Base-by-base conservation (phyloP, 2,329 filamentous ascomycete species). In the Biscogniauxia mediterranea region DNA sequence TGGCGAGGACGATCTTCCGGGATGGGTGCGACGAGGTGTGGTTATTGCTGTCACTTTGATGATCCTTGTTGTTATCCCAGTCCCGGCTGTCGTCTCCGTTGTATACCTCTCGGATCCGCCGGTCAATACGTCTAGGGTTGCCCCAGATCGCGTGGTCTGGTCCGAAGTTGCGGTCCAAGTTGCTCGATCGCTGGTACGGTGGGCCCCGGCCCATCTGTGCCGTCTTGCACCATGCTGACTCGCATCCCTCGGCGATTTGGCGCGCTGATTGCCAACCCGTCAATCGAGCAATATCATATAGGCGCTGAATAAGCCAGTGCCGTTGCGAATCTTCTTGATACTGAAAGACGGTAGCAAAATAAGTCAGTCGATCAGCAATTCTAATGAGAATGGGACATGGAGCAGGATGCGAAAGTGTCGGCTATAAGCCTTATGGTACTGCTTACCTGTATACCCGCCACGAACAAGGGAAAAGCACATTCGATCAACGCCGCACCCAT, bases 231-330 rank as follows among this genome's bases (percentile, higher is more conserved):
- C 95, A 99, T 0, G 87, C 84, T 2, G 87, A 89, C 75, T 98
- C 93, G 74, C 92, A 96, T 1, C 92, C 93, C 55, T 85, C 82
- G 0, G 92, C 92, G 64, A 97, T 94, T 50, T 93, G 86, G 38
- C 86, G 84, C 1, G 92, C 90, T 1, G 90, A 92, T 69, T 92
- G 89, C 90, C 92, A 97, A 0, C 95, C 95, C 0, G 92, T 97
- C 7, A 95, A 81, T 1, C 88, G 85, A 2, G 90, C 86, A 49
- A 96, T 88, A 68, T 92, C 88, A 67, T 87, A 84, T 59, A 97
- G 82, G 26, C 90, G 86, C 38, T 83, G 82, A 64, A 97, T 83
- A 0, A 89, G 85, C 91, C 92, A 96, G 60, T 85, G 83, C 1
- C 95, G 87, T 70, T 98, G 93, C 0, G 77, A 79, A 4, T 86